phyloP scores from a whole-genome alignment of 805 yeast genomes.

The Wickerhamomyces silvicola region DNA sequence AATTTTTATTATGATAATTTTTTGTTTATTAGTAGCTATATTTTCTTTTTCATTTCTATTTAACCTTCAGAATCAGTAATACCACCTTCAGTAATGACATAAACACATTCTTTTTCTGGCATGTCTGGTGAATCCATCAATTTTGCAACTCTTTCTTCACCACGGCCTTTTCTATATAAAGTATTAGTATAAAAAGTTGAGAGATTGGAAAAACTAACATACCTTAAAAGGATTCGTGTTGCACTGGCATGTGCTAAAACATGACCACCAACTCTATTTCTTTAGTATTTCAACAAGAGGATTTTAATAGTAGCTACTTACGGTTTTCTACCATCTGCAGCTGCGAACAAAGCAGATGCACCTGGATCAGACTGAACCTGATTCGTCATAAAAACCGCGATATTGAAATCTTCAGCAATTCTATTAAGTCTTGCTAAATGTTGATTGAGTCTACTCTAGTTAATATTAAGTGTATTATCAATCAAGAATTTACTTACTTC shows the following conservation, averaged over 20 bases:
- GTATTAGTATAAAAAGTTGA: too few species aligned
- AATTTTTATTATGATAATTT: neutral
- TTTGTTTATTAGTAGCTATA: too few species aligned
- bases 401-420: slow-evolving; percentile 70
- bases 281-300: too few species aligned
- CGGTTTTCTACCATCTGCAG: slow-evolving; percentile 81
- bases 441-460: slow-evolving; percentile 37
- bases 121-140: slow-evolving; percentile 77
- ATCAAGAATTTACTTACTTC: slow-evolving; percentile 35
- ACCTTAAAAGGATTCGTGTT: slow-evolving; percentile 55
- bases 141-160: slow-evolving; percentile 75
- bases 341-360: slow-evolving; percentile 69
- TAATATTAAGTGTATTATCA: neutral
- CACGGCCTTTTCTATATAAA: slow-evolving; percentile 57
- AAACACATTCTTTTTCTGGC: slow-evolving; percentile 75
- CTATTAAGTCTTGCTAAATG: slow-evolving; percentile 47
- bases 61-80: slow-evolving; percentile 43
- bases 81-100: slow-evolving; percentile 64
- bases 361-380: slow-evolving; percentile 85
- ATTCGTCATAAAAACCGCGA: slow-evolving; percentile 69
- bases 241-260: slow-evolving; percentile 79
- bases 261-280: slow-evolving; percentile 65
- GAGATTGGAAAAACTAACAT: slow-evolving; percentile 1
- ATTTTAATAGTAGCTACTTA: slow-evolving; percentile 20
- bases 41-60: neutral